Base-by-base conservation (phyloP, 1,284 basidiomycete genomes). In the Hypsizygus ulmarius region DNA sequence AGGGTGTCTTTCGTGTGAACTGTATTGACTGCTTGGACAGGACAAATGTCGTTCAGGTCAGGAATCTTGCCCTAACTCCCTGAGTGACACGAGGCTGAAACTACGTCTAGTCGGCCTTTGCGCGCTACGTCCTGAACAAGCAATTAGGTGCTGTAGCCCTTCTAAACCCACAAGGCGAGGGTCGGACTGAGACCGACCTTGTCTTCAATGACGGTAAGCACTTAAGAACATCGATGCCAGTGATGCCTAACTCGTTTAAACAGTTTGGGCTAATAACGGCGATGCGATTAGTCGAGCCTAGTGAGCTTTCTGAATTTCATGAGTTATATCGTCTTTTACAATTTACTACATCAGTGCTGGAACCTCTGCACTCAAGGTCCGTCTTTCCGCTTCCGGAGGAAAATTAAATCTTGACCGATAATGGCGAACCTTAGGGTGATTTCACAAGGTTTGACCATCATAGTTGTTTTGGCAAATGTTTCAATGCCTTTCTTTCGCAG, bases 181-280 rank as follows among this genome's bases (percentile, higher is more conserved):
- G 73, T 39, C 70, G 71, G 47, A 75, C 77, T 19, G 82, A 84
- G 39, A 77, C 84, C 43, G 92, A 97, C 59, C 62, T 82, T 11
- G 82, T 89, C 2, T 95, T 96, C 68, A 97, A 96, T 58, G 87
- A 93, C 63, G 81, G 90, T 91, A 51, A 50, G 76, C 50, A 16
- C n/a, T 35, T 25, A 44, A 28, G 9, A 44, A 39, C 15, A 45
- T 49, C 49, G 53, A 49, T 19, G 32, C 21, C 16, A 37, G 14
- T 43, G 4, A 19, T 51, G 12, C 29, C 18, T 28, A 29, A 19
- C 29, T 47, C 11, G 41, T 53, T 29, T 63, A 5, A 7, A 12
- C 27, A 90, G 87, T 93, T 16, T 98, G 95, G 96, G 96, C 96
- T 2, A 95, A 96, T 63, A 96, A 96, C 54, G 93, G 92, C 1